A percentile compares a stretch with the other conserved stretches of the same genome.
These are phyloP conservation scores for Lyophyllum decastes DNA, from an alignment of 768 basidiomycete genomes.

Conservation along the genomic window DNA sequence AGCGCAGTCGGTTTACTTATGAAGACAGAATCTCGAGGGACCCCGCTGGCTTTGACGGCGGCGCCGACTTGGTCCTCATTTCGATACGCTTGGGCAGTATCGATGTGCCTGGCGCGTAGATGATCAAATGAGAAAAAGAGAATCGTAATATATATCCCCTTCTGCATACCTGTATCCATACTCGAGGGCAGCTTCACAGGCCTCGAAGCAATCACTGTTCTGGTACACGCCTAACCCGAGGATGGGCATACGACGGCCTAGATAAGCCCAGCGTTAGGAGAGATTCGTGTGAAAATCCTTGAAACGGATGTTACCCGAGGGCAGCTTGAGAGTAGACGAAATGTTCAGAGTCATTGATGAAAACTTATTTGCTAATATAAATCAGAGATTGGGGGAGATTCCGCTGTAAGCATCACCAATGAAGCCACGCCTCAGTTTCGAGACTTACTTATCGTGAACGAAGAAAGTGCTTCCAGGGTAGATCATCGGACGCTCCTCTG, in stretches of 20 bases:
- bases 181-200: slow-evolving; percentile 60
- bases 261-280: not conserved
- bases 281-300: not conserved
- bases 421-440: too few relatives aligned
- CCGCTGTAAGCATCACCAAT: too few relatives aligned
- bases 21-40: slow-evolving; percentile 61
- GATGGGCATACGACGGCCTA: slow-evolving; percentile 58
- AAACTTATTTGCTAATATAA: too few relatives aligned
- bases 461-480: too few relatives aligned
- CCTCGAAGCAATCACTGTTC: slow-evolving; percentile 53
- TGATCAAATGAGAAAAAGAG: too few relatives aligned
- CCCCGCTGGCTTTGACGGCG: slow-evolving; percentile 55
- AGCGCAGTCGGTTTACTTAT: slow-evolving; percentile 47
- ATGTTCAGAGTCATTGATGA: not conserved
- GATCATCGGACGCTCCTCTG: too few relatives aligned
- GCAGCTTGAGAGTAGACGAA: slow-evolving; percentile 13
- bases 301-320: slow-evolving; percentile 3
- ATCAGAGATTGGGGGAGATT: too few relatives aligned
- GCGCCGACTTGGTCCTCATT: slow-evolving; percentile 65
- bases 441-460: too few relatives aligned
- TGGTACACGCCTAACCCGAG: slow-evolving; percentile 73
- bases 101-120: slow-evolving; percentile 54
- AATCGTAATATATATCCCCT: too few relatives aligned
- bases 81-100: slow-evolving; percentile 68
- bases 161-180: slow-evolving; percentile 56